These are phyloP conservation scores for peach (Prunus persica) DNA, from an alignment of 306 rosid genomes.

Conservation along the genomic window Prunus_persica_NCBIv2 NC_034014.1:8829001-8829500, in stretches of 20 bases:
- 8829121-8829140: conserved; percentile 66
- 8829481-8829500: neutral
- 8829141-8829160: conserved; percentile 34
- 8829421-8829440: neutral
- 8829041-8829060: conserved; percentile 98
- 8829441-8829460: neutral
- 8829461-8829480: neutral
- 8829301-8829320: neutral
- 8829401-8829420: neutral
- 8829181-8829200: conserved; percentile 10
- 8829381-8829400: neutral
- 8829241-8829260: neutral
- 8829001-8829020: conserved; percentile 97
- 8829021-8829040: conserved; percentile 88
- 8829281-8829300: neutral
- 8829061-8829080: conserved; percentile 90
- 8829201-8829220: neutral
- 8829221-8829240: neutral
- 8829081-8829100: conserved; percentile 97
- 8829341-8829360: neutral
- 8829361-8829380: neutral
- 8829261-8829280: neutral
- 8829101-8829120: conserved; percentile 95
- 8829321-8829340: neutral
- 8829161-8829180: conserved; percentile 16